These are phyloP conservation scores for Emericellopsis atlantica DNA, from an alignment of 2,329 filamentous ascomycete species.

Conservation along the genomic window DNA sequence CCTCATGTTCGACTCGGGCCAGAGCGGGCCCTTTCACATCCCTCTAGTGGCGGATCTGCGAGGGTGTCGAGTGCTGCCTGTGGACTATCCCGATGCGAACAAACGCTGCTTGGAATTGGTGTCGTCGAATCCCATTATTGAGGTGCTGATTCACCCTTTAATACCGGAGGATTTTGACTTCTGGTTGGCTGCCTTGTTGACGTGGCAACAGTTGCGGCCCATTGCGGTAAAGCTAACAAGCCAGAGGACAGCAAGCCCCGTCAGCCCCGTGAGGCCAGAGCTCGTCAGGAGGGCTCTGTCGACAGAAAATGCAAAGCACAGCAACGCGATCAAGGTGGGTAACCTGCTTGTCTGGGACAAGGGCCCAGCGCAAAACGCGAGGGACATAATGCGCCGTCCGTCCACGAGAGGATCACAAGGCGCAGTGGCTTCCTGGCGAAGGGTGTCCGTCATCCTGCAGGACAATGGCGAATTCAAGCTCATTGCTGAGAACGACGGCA, in stretches of 20 bases:
- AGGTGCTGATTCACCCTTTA: slow-evolving; percentile 53
- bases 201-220: slow-evolving; percentile 66
- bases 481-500: slow-evolving; percentile 73
- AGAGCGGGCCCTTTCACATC: slow-evolving; percentile 50
- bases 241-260: slow-evolving; percentile 18
- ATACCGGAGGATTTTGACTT: slow-evolving; percentile 57
- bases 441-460: slow-evolving; percentile 83
- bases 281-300: slow-evolving; percentile 26
- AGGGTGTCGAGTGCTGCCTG: slow-evolving; percentile 55
- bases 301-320: slow-evolving; percentile 17
- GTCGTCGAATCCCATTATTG: slow-evolving; percentile 37
- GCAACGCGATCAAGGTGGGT: slow-evolving; percentile 88
- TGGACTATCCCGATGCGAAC: slow-evolving; percentile 30
- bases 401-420: slow-evolving; percentile 44
- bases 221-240: slow-evolving; percentile 40
- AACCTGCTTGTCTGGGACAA: slow-evolving; percentile 89
- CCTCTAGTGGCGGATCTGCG: slow-evolving; percentile 61
- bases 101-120: slow-evolving; percentile 40
- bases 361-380: slow-evolving; percentile 41
- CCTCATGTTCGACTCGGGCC: slow-evolving; percentile 62
- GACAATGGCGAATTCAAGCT: slow-evolving; percentile 93
- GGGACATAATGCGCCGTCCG: slow-evolving; percentile 41
- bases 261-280: slow-evolving; percentile 25
- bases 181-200: slow-evolving; percentile 70
- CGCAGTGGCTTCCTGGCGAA: slow-evolving; percentile 58